Evolutionary conservation across 2,329 filamentous ascomycete species (phyloP).

Genomic region (Aspergillus glaucus): DNA sequence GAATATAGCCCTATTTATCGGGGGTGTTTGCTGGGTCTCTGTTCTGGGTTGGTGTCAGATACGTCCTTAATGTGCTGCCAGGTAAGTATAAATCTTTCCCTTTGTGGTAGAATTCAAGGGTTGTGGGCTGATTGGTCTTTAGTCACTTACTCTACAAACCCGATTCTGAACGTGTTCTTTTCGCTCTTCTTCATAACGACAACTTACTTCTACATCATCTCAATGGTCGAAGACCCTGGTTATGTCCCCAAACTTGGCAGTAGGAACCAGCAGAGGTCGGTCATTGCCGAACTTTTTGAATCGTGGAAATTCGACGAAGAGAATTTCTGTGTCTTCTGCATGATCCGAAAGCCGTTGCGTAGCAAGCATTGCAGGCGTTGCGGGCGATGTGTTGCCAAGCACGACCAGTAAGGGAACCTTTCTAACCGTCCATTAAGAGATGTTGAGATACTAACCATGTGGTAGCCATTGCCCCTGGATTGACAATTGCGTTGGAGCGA

Average conservation of each 20-base stretch:
- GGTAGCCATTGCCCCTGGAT: slow-evolving; percentile 95
- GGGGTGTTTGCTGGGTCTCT: slow-evolving; percentile 87
- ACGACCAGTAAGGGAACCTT: slow-evolving; percentile 72
- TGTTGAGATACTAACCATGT: slow-evolving; percentile 3
- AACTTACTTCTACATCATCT: slow-evolving; percentile 77
- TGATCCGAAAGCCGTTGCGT: slow-evolving; percentile 84
- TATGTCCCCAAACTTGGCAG: slow-evolving; percentile 87
- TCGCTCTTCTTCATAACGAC: slow-evolving; percentile 58
- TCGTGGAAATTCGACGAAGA: slow-evolving; percentile 87
- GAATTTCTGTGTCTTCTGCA: slow-evolving; percentile 90
- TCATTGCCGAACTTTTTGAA: slow-evolving; percentile 79
- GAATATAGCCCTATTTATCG: slow-evolving; percentile 73
- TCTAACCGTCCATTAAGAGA: neutral
- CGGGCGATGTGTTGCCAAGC: slow-evolving; percentile 86
- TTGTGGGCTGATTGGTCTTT: slow-evolving; percentile 2
- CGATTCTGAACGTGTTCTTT: slow-evolving; percentile 76
- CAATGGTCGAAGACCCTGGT: slow-evolving; percentile 85
- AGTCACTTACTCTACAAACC: slow-evolving; percentile 61
- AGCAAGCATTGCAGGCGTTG: slow-evolving; percentile 96
- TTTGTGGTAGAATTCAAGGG: neutral
- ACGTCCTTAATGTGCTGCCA: slow-evolving; percentile 67
- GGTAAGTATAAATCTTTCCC: slow-evolving; percentile 44
- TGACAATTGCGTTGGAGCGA: slow-evolving; percentile 89
- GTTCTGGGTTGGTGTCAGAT: slow-evolving; percentile 73
- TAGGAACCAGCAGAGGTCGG: slow-evolving; percentile 79